Percentiles rank a stretch among this genome's conserved stretches.
These are phyloP conservation scores for Helicocarpus griseus DNA, from an alignment of 2,329 filamentous ascomycete species.

Conservation along the genomic window DNA sequence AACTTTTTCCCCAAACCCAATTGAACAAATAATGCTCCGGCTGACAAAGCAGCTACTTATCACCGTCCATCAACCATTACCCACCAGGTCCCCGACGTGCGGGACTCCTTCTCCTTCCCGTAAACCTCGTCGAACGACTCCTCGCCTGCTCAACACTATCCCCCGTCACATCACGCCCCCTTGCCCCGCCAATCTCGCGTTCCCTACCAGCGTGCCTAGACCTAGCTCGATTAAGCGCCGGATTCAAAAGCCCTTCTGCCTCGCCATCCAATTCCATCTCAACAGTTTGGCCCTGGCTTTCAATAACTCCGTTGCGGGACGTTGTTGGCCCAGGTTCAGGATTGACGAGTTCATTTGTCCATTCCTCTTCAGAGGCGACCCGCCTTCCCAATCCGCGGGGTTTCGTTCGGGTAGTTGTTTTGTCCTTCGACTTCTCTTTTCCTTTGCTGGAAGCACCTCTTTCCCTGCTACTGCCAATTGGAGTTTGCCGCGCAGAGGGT, in stretches of 20 bases:
- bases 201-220: background rate
- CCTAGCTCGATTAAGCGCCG: slow-evolving; percentile 25
- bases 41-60: background rate
- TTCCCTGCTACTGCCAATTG: slow-evolving; percentile 13
- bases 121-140: slow-evolving; percentile 7
- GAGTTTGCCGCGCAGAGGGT: background rate
- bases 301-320: slow-evolving; percentile 15
- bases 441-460: slow-evolving; percentile 16
- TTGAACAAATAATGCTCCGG: too few species aligned
- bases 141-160: background rate
- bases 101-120: slow-evolving; percentile 9
- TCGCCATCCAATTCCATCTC: slow-evolving; percentile 36
- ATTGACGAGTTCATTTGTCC: slow-evolving; percentile 29
- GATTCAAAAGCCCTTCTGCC: slow-evolving; percentile 32
- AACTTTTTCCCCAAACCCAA: background rate
- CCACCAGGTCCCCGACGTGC: slow-evolving; percentile 4
- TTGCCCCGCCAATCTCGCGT: background rate
- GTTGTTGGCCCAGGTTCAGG: slow-evolving; percentile 15
- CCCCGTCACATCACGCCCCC: background rate
- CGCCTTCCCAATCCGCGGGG: background rate
- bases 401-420: slow-evolving; percentile 15
- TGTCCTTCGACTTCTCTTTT: slow-evolving; percentile 19
- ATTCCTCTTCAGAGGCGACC: slow-evolving; percentile 18
- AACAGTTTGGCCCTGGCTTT: slow-evolving; percentile 18
- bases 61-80: background rate